Percentiles rank a stretch among this genome's conserved stretches.
phyloP scores from a whole-genome alignment of 305 asterid species.

The Rubia balearica region DNA sequence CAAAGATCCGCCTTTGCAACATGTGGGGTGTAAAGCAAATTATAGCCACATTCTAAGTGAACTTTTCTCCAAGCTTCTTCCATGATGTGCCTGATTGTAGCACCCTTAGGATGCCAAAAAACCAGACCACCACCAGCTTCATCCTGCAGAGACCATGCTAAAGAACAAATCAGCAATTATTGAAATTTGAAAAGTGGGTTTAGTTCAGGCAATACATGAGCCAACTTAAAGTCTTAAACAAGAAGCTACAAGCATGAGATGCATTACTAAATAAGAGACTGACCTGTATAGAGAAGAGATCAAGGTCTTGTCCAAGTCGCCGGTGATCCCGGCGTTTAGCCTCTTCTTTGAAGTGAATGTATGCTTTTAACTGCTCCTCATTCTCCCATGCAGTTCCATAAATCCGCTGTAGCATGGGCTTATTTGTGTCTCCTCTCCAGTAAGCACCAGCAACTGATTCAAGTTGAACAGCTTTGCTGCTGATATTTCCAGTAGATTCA shows the following conservation, averaged over 20 bases:
- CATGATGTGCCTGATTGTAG: constrained; percentile 71
- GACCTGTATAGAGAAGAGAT: constrained; percentile 94
- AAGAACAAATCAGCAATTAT: constrained; percentile 24
- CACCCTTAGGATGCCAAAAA: constrained; percentile 99
- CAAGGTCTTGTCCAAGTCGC: constrained; percentile 91
- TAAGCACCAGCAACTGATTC: constrained; percentile 99
- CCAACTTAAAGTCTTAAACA: neutral
- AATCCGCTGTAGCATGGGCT: constrained; percentile 89
- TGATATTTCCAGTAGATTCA: constrained; percentile 83
- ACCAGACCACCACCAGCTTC: constrained; percentile 99
- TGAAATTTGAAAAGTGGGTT: neutral
- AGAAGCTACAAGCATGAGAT: neutral
- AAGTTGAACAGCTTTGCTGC: constrained; percentile 75
- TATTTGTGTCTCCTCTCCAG: constrained; percentile 91
- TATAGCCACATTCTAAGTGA: constrained; percentile 75
- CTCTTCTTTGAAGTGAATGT: constrained; percentile 84
- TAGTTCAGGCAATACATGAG: neutral
- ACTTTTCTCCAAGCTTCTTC: constrained; percentile 89
- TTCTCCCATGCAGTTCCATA: constrained; percentile 99
- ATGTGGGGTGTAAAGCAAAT: constrained; percentile 85
- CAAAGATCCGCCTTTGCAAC: constrained; percentile 95
- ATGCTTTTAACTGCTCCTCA: constrained; percentile 82
- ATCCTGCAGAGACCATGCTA: constrained; percentile 51
- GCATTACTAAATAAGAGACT: constrained; percentile 12
- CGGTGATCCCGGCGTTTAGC: constrained; percentile 97